These are phyloP conservation scores for Candida namnaoensis DNA, from an alignment of 805 yeast genomes.

Conservation along the genomic window DNA sequence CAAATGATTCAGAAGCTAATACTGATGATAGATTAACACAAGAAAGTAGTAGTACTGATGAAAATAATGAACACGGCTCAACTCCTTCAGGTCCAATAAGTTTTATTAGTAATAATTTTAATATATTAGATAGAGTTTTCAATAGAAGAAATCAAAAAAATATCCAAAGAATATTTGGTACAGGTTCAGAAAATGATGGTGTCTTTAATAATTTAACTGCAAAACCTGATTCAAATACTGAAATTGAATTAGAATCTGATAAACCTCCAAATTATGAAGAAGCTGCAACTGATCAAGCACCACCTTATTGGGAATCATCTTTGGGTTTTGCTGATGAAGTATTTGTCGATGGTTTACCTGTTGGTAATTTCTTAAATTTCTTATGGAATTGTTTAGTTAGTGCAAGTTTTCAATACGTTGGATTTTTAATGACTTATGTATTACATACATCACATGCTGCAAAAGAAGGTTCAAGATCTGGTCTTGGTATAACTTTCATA, in stretches of 20 bases:
- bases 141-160: slow-evolving; percentile 8
- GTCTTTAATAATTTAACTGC: slow-evolving; percentile 90
- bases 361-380: slow-evolving; percentile 82
- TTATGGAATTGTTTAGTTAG: slow-evolving; percentile 87
- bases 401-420: slow-evolving; percentile 88
- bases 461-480: slow-evolving; percentile 88
- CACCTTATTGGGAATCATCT: slow-evolving; percentile 94
- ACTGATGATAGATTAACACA: neutral
- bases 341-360: slow-evolving; percentile 92
- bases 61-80: neutral
- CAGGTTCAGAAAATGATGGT: slow-evolving; percentile 61
- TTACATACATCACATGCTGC: slow-evolving; percentile 97
- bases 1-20: neutral
- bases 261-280: slow-evolving; percentile 86
- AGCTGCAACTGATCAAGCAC: slow-evolving; percentile 89
- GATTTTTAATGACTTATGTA: slow-evolving; percentile 82
- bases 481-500: slow-evolving; percentile 78
- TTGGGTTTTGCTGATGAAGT: slow-evolving; percentile 77
- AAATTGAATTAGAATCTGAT: slow-evolving; percentile 29
- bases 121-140: slow-evolving; percentile 28
- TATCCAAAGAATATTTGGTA: slow-evolving; percentile 3
- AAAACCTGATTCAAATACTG: slow-evolving; percentile 54
- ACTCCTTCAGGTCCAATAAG: slow-evolving; percentile 4
- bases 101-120: slow-evolving; percentile 26
- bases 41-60: neutral